Base-by-base conservation (phyloP, 1,284 basidiomycete genomes). In the Cutaneotrichosporon sp. region DNA sequence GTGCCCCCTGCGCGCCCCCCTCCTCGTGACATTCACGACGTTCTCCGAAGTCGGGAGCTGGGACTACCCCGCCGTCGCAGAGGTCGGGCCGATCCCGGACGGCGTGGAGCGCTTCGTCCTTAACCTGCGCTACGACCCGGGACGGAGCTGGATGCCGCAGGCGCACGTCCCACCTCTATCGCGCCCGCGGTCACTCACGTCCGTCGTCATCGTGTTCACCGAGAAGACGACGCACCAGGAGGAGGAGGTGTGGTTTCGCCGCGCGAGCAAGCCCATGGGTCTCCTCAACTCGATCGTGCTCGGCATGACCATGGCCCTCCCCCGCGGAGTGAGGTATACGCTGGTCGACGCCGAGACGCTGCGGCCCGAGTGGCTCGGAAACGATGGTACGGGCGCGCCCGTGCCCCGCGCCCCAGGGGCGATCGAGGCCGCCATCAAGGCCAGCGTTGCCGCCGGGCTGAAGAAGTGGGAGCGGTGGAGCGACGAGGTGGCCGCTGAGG, bases 151-250 rank as follows among this genome's bases (percentile, higher is more conserved):
- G 64, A 56, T 65, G 43, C 47, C 60, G 22, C 55, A 52, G 25
- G 64, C 60, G 20, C 29, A 27, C 25, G 27, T 65, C 6, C 34
- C 43, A 42, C 59, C 53, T 7, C 47, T 56, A 10, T n/a, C 47
- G 20, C 25, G 51, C 0, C 64, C 64, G 10, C 4, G 22, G n/a
- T 36, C 27, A 4, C 51, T 62, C 7, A n/a, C 9, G 1, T n/a
- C 31, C 16, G 43, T 61, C n/a, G 47, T 51, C 16, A 22, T 65
- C 13, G 31, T 65, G 16, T 58, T 65, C 7, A 65, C 63, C 8
- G 54, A 58, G 33, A 65, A 59, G 53, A 57, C 54, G 49, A 61
- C 59, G 11, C 63, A 65, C 25, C 59, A 58, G n/a, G 63, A 65
- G 54, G 59, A 65, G 43, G 59, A 58, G 49, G 59, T 58, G 38